Evolutionary conservation across 1,284 basidiomycete genomes (phyloP).

Genomic region (Ustilago bromivora): DNA sequence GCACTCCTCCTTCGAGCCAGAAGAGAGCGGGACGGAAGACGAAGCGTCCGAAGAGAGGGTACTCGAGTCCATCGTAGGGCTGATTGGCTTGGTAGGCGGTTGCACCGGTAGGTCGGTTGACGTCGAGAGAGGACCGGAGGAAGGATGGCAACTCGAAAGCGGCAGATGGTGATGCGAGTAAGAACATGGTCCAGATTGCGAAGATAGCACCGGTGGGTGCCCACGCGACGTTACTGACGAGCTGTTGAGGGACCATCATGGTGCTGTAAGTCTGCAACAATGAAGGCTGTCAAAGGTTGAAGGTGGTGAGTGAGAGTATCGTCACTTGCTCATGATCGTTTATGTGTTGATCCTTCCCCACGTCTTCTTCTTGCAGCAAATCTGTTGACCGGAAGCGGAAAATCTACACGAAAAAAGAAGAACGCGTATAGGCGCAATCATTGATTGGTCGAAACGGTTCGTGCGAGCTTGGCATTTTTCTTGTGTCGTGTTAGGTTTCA

Average conservation of each 20-base stretch:
- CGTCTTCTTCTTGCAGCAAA: background rate
- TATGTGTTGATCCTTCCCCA: background rate
- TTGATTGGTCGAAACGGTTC: conserved; percentile 10
- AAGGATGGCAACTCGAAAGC: conserved; percentile 46
- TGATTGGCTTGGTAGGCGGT: conserved; percentile 45
- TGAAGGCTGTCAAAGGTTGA: background rate
- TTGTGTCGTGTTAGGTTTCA: conserved; percentile 3
- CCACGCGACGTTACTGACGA: conserved; percentile 7
- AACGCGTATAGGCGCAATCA: conserved; percentile 16
- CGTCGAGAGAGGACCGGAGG: conserved; percentile 12
- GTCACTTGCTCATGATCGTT: background rate
- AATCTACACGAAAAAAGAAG: background rate
- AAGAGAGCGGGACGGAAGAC: conserved; percentile 56
- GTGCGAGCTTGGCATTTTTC: conserved; percentile 9
- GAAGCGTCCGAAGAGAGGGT: conserved; percentile 34
- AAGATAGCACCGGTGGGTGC: conserved; percentile 36
- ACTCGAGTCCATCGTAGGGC: conserved; percentile 47
- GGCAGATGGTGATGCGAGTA: conserved; percentile 37
- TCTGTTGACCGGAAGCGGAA: conserved; percentile 29
- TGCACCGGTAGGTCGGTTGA: conserved; percentile 32
- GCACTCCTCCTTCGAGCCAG: conserved; percentile 50
- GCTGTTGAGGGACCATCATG: conserved; percentile 23
- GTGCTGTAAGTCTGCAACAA: background rate
- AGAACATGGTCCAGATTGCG: conserved; percentile 42
- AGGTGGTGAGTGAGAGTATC: background rate